A percentile compares a stretch with the other conserved stretches of the same genome.
Evolutionary conservation across 257 asterid species (phyloP).

Genomic region (Datura wrightii): DNA sequence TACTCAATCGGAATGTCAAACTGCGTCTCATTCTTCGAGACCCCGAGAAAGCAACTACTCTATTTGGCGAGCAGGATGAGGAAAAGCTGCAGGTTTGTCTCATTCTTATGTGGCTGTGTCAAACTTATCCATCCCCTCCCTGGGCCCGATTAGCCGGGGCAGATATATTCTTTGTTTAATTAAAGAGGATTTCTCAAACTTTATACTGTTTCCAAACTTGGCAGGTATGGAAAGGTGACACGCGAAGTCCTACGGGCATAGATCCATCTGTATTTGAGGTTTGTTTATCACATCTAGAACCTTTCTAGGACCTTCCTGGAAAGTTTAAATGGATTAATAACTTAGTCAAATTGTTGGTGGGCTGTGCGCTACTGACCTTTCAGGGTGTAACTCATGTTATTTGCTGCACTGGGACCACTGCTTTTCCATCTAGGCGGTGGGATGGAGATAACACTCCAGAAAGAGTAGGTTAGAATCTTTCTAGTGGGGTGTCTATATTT

Average conservation of each 20-base stretch:
- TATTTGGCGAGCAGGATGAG: slow-evolving; percentile 82
- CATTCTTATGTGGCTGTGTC: not conserved
- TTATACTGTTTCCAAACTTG: slow-evolving; percentile 44
- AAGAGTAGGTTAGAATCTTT: slow-evolving; percentile 77
- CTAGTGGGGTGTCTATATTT: slow-evolving; percentile 20
- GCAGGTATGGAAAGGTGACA: slow-evolving; percentile 82
- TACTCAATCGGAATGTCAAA: slow-evolving; percentile 69
- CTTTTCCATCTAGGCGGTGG: slow-evolving; percentile 96
- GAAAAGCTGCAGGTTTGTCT: slow-evolving; percentile 69
- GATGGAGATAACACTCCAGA: slow-evolving; percentile 98
- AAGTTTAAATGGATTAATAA: slow-evolving; percentile 33
- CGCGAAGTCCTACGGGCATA: slow-evolving; percentile 68
- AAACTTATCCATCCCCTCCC: not conserved
- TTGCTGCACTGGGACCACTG: slow-evolving; percentile 97
- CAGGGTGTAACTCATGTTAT: slow-evolving; percentile 92
- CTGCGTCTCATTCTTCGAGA: slow-evolving; percentile 75
- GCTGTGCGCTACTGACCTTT: slow-evolving; percentile 27
- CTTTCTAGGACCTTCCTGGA: slow-evolving; percentile 20
- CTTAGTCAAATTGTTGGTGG: slow-evolving; percentile 26
- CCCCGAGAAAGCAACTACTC: slow-evolving; percentile 71
- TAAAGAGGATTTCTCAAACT: slow-evolving; percentile 32
- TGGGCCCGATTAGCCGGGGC: not conserved
- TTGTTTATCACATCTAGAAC: slow-evolving; percentile 35
- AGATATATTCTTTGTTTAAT: slow-evolving; percentile 2
- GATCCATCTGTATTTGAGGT: slow-evolving; percentile 90